Conservation (phyloP, 306 rosid genomes). For the Pterocarpus macrocarpus region DNA sequence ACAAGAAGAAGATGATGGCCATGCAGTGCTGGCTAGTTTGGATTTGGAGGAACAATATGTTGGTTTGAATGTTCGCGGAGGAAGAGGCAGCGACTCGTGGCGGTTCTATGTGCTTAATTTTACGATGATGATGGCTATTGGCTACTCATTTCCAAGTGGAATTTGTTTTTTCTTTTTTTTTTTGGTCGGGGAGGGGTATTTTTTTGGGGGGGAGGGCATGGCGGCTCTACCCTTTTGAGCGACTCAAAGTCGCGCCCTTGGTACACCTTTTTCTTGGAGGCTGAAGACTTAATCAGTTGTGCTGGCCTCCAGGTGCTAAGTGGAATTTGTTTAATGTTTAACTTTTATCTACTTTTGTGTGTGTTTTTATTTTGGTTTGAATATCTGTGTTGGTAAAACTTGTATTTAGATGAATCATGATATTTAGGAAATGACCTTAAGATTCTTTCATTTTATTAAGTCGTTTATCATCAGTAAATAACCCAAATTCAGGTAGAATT, state of each 20-base stretch:
- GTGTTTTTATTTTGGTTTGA: not conserved
- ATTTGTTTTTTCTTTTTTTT: too few relatives aligned
- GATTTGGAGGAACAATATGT: not conserved
- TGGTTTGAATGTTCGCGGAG: conserved; percentile 9
- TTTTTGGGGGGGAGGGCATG: too few relatives aligned
- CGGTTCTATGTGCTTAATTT: too few relatives aligned
- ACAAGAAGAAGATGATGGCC: not conserved
- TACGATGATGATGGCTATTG: too few relatives aligned
- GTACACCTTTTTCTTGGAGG: too few relatives aligned
- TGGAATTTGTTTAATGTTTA: not conserved
- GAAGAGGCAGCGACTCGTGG: too few relatives aligned
- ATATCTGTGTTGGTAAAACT: not conserved
- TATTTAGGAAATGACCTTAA: not conserved
- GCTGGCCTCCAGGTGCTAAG: not conserved
- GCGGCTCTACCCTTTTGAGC: too few relatives aligned
- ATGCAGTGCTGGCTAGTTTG: conserved; percentile 46
- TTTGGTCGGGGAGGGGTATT: too few relatives aligned
- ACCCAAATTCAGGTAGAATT: conserved; percentile 10
- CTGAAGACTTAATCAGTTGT: not conserved
- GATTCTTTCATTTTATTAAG: not conserved
- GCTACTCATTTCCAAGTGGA: too few relatives aligned
- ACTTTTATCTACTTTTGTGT: not conserved
- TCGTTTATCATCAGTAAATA: conserved; percentile 8
- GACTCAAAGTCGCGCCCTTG: too few relatives aligned
- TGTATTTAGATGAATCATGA: not conserved